Percentiles rank a stretch among this genome's conserved stretches.
Conservation (phyloP, 352 stramenopile genomes). For the Hyaloperonospora brassicae region DNA sequence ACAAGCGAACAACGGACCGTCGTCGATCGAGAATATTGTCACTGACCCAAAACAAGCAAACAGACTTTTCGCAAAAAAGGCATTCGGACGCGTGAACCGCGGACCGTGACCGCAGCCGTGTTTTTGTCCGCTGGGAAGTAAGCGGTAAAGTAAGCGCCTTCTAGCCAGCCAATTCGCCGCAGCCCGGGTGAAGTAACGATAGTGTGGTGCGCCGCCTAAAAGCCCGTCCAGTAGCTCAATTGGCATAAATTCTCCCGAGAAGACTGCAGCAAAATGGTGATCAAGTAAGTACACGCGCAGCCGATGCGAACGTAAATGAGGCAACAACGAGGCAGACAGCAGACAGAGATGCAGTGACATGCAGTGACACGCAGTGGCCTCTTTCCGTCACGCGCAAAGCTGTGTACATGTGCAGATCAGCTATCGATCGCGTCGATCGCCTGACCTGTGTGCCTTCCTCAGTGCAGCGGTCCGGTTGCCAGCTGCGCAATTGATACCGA, state of each 20-base stretch:
- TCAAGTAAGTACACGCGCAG: conserved; percentile 65
- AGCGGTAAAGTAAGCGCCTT: conserved; percentile 39
- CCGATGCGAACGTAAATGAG: conserved; percentile 4
- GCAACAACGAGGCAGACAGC: background rate
- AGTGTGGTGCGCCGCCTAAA: conserved; percentile 12
- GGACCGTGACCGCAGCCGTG: conserved; percentile 16
- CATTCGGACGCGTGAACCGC: conserved; percentile 6
- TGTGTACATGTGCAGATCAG: too few relatives aligned
- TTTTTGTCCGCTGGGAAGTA: conserved; percentile 6
- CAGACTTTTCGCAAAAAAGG: background rate
- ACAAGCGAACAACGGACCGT: too few relatives aligned
- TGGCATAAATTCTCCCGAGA: conserved; percentile 86
- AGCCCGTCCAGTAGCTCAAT: conserved; percentile 45
- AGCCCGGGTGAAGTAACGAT: conserved; percentile 42
- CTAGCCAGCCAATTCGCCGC: conserved; percentile 71
- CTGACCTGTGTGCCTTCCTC: too few relatives aligned
- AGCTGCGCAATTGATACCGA: background rate
- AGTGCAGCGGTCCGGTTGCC: too few relatives aligned
- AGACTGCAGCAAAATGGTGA: conserved; percentile 86
- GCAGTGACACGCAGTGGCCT: background rate
- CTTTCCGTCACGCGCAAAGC: too few relatives aligned
- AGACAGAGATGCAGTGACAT: background rate
- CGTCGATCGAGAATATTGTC: too few relatives aligned
- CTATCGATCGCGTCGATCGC: too few relatives aligned
- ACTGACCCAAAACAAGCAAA: background rate